Evolutionary conservation across 2,329 filamentous ascomycete species (phyloP).

Genomic region (Teratosphaeriaceae sp.): DNA sequence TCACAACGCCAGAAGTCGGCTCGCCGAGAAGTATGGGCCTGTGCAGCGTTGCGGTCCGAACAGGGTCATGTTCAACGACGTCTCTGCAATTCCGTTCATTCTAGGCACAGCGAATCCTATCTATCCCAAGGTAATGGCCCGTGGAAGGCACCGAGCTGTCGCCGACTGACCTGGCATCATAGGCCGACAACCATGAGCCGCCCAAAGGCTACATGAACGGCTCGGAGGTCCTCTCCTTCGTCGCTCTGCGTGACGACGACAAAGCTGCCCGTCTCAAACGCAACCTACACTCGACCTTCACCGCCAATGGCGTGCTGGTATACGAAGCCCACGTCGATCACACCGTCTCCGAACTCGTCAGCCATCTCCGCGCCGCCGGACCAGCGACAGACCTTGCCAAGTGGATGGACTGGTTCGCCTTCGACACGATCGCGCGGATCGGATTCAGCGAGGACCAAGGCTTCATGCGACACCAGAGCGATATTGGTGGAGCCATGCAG

Average conservation of each 20-base stretch:
- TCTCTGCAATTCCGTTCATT: not conserved
- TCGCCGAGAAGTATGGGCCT: not conserved
- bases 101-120: not conserved
- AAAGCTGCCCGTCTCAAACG: constrained; percentile 1
- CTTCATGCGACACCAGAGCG: not conserved
- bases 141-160: not conserved
- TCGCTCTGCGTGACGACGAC: not conserved
- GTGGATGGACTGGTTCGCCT: constrained; percentile 1
- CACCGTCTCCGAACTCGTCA: not conserved
- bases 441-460: constrained; percentile 1
- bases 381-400: not conserved
- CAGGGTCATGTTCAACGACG: constrained; percentile 1
- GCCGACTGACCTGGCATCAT: not conserved
- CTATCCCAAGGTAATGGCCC: not conserved
- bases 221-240: not conserved
- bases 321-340: constrained; percentile 1
- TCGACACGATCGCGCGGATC: not conserved
- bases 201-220: not conserved
- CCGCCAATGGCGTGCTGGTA: not conserved
- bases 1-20: not conserved
- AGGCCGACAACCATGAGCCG: not conserved
- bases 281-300: constrained; percentile 1
- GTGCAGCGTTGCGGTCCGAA: not conserved
- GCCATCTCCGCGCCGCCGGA: not conserved
- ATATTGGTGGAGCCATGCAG: not conserved